Base-by-base conservation (phyloP, 108 stramenopile genomes). In the Pelagomonas calceolata region DNA sequence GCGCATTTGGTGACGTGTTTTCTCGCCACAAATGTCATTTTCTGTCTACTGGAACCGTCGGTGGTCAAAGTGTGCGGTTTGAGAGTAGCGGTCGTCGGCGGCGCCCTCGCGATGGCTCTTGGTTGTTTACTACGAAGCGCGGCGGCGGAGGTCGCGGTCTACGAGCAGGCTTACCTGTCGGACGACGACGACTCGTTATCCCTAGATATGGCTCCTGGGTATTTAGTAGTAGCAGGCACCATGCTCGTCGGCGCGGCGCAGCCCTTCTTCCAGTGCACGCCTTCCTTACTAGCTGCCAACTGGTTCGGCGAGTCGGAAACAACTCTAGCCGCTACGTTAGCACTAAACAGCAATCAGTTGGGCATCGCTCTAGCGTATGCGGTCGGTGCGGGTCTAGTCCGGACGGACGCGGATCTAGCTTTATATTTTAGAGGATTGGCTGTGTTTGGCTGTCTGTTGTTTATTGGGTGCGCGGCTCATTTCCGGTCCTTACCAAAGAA, bases 271-370 rank as follows among this genome's bases (percentile, higher is more conserved):
- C 91, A 90, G 71, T 92, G 91, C 77, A 89, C 89, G 37, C 87
- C 89, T n/a, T 74, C 86, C 33, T 66, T 90, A 36, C 75, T 92
- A 0, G 85, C 88, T 0, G 79, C 85, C n/a, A 85, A 86, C 32
- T 92, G 91, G 91, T 90, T 92, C 68, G 88, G 87, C 0, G 85
- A 88, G 68, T 70, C 78, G 63, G 89, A 92, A 72, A 86, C 89
- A 4, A 93, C 92, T 37, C 82, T 93, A 87, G 92, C 92, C n/a
- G 91, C 92, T 5, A 90, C 89, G 66, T 88, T 93, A 35, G 92
- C 92, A 0, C 68, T 93, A 68, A 93, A 93, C 73, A 82, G 85
- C 46, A 93, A 93, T 68, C 92, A 93, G 68, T 73, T 91, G 21
- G 92, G 92, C 34, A 91, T 93, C 70, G 92, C 90, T 36, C 89